These are phyloP conservation scores for Nasturtium officinale DNA, from an alignment of 345 rosid species.

Conservation along the genomic window DNA sequence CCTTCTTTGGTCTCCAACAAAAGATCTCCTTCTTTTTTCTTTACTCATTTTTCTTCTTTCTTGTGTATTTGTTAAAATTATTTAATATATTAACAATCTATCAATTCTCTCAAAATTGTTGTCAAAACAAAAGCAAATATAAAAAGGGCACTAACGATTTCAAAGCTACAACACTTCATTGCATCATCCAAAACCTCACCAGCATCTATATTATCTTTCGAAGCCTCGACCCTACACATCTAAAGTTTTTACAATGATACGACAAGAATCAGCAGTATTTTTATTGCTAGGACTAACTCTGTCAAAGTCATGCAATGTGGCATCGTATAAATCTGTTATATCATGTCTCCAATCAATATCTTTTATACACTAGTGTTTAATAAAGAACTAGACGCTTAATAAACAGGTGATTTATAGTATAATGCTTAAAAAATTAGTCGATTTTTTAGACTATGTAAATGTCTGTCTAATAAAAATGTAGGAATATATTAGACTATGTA, in stretches of 20 bases:
- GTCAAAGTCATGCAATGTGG: constrained; percentile 12
- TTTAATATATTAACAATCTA: constrained; percentile 29
- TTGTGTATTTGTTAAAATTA: not conserved
- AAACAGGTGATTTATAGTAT: not conserved
- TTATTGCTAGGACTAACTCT: constrained; percentile 29
- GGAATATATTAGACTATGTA: not conserved
- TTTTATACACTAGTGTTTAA: not conserved
- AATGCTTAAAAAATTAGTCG: not conserved
- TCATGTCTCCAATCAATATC: constrained; percentile 3
- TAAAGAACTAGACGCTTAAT: not conserved
- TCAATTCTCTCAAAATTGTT: constrained; percentile 28
- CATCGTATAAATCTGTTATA: constrained; percentile 11
- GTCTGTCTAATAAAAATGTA: not conserved
- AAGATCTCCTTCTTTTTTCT: constrained; percentile 34
- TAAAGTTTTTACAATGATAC: constrained; percentile 28
- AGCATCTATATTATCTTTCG: constrained; percentile 26
- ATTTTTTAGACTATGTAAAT: not conserved
- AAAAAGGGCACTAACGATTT: constrained; percentile 37
- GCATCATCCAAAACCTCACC: constrained; percentile 40
- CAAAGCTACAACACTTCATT: constrained; percentile 30
- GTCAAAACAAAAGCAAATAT: constrained; percentile 32
- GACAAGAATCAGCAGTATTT: constrained; percentile 34
- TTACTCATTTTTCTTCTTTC: constrained; percentile 8
- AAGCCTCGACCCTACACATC: constrained; percentile 29
- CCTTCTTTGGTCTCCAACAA: constrained; percentile 50